These are phyloP conservation scores for Ulvella scutata DNA, from an alignment of 139 green algal species.

Conservation along the genomic window DNA sequence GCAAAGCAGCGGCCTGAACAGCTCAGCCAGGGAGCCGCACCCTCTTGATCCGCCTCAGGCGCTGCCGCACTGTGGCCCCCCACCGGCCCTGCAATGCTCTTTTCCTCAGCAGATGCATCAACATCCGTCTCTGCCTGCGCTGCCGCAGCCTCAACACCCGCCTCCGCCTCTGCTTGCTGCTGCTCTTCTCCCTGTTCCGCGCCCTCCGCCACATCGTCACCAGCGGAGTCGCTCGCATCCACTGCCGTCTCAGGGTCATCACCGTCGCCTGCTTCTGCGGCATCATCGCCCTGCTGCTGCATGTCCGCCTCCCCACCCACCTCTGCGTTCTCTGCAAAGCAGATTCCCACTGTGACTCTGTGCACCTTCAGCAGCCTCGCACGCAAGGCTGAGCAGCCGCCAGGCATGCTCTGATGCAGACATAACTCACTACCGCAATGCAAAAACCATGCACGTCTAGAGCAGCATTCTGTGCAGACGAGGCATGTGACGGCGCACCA, in stretches of 20 bases:
- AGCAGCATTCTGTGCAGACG: too few relatives aligned
- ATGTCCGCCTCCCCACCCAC: conserved; percentile 11
- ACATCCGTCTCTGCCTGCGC: conserved; percentile 5
- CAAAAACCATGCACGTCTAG: too few relatives aligned
- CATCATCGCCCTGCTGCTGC: conserved; percentile 19
- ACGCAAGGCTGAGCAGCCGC: too few relatives aligned
- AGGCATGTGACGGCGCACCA: too few relatives aligned
- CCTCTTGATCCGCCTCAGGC: conserved; percentile 1
- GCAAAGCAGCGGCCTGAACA: too few relatives aligned
- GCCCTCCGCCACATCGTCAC: conserved; percentile 5
- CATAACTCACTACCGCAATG: too few relatives aligned
- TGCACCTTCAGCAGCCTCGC: too few relatives aligned
- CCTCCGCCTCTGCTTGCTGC: conserved; percentile 5
- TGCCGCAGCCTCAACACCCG: background rate
- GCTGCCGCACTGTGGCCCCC: conserved; percentile 14
- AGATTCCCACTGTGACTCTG: too few relatives aligned
- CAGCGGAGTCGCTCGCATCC: conserved; percentile 5
- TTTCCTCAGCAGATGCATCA: conserved; percentile 10
- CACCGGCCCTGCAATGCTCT: conserved; percentile 6
- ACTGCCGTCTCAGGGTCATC: conserved; percentile 1
- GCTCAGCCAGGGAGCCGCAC: conserved; percentile 5
- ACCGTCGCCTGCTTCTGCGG: conserved; percentile 11
- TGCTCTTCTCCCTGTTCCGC: conserved; percentile 13
- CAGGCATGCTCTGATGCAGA: too few relatives aligned
- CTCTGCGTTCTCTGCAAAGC: too few relatives aligned